Conservation (phyloP, 345 rosid genomes). For the Toxicodendron radicans region DNA sequence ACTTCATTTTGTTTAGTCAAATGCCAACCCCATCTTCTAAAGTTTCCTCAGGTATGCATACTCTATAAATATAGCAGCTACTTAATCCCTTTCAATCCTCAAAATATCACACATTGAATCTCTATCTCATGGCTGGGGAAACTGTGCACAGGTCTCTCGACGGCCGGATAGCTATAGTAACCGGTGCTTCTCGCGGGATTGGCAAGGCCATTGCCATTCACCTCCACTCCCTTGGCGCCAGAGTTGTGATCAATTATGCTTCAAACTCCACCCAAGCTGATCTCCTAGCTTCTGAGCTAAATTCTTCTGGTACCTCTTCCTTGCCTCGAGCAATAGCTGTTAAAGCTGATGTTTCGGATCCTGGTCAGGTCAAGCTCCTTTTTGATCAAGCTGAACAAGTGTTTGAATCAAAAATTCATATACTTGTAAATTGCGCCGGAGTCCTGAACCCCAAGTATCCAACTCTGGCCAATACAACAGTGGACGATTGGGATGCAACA, state of each 20-base stretch:
- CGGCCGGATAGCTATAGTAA: constrained; percentile 66
- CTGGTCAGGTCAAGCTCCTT: constrained; percentile 57
- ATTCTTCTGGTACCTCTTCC: constrained; percentile 24
- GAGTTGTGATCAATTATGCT: constrained; percentile 52
- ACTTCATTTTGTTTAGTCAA: no score
- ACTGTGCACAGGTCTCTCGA: constrained; percentile 24
- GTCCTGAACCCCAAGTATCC: constrained; percentile 54
- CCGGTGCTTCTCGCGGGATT: constrained; percentile 69
- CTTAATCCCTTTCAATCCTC: neutral
- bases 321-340: constrained; percentile 42
- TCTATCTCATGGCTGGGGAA: constrained; percentile 24
- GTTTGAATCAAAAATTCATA: constrained; percentile 46
- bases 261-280: constrained; percentile 61
- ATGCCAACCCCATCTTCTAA: no score
- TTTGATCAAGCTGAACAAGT: constrained; percentile 58
- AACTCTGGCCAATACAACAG: constrained; percentile 43
- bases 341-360: constrained; percentile 59
- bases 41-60: no score
- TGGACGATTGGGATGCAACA: constrained; percentile 58
- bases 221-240: constrained; percentile 65
- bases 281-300: constrained; percentile 45
- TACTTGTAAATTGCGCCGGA: constrained; percentile 62
- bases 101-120: neutral
- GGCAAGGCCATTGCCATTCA: constrained; percentile 59
- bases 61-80: no score